Conservation (phyloP, 305 asterid genomes). For the Andrographis paniculata region DNA sequence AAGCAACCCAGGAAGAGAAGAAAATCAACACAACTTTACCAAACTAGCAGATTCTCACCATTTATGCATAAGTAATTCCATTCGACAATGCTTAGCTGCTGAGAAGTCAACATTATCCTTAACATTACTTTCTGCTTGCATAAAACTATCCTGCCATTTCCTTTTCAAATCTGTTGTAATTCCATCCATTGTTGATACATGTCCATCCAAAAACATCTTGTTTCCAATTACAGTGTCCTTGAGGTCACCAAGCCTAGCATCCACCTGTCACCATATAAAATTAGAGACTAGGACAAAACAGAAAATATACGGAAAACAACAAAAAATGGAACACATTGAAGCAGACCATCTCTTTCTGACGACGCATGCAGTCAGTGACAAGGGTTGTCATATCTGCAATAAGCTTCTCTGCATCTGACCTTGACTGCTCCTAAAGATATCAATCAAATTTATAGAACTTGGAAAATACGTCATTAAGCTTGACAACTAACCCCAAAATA, state of each 20-base stretch:
- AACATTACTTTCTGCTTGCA: conserved; percentile 37
- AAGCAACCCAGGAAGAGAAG: background rate
- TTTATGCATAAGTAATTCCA: conserved; percentile 58
- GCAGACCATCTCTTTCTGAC: conserved; percentile 67
- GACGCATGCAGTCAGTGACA: conserved; percentile 57
- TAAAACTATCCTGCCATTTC: conserved; percentile 70
- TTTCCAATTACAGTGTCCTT: conserved; percentile 46
- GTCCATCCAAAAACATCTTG: conserved; percentile 54
- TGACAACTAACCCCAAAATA: background rate
- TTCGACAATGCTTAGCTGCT: conserved; percentile 74
- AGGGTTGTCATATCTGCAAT: conserved; percentile 56
- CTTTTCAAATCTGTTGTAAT: conserved; percentile 66
- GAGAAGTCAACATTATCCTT: conserved; percentile 57
- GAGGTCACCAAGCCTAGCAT: conserved; percentile 45
- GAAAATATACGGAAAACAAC: background rate
- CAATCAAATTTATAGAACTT: conserved; percentile 15
- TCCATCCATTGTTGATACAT: conserved; percentile 46
- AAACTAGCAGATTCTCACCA: conserved; percentile 24
- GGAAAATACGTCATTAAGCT: too few species aligned
- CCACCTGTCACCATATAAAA: conserved; percentile 37
- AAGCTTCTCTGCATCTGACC: conserved; percentile 51
- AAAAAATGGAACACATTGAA: conserved; percentile 1
- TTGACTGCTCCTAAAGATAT: conserved; percentile 54
- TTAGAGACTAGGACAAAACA: conserved; percentile 5
- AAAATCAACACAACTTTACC: background rate